Evolutionary conservation across 2,329 filamentous ascomycete genomes (phyloP).

Genomic region (Epichloe sylvatica): DNA sequence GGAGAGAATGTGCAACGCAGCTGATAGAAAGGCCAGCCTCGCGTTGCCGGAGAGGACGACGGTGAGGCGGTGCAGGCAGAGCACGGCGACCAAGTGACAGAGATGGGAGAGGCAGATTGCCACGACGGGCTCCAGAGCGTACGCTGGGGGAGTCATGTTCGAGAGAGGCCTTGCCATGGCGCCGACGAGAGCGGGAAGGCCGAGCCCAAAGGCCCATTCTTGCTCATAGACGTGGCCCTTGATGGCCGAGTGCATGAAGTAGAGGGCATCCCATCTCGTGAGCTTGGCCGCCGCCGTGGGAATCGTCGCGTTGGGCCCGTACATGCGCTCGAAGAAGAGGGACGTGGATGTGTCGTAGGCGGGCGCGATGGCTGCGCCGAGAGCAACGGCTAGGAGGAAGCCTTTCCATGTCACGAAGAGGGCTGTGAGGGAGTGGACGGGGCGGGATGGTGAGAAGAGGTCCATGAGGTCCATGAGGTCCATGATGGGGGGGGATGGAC

Average conservation of each 20-base stretch:
- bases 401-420: slow-evolving; percentile 53
- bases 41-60: slow-evolving; percentile 35
- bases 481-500: not conserved
- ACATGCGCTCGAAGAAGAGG: slow-evolving; percentile 24
- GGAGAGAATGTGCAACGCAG: slow-evolving; percentile 66
- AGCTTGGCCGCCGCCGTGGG: slow-evolving; percentile 40
- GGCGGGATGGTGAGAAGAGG: slow-evolving; percentile 1
- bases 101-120: slow-evolving; percentile 55
- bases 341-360: slow-evolving; percentile 70
- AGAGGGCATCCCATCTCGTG: slow-evolving; percentile 70
- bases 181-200: slow-evolving; percentile 30
- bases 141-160: slow-evolving; percentile 10
- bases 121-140: slow-evolving; percentile 30
- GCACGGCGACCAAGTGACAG: slow-evolving; percentile 63
- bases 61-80: slow-evolving; percentile 57
- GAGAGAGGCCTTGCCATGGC: slow-evolving; percentile 14
- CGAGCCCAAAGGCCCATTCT: slow-evolving; percentile 65
- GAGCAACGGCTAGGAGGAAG: slow-evolving; percentile 48
- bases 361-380: slow-evolving; percentile 36
- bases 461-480: not conserved
- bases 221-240: slow-evolving; percentile 62
- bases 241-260: slow-evolving; percentile 50
- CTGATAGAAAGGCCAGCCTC: slow-evolving; percentile 53
- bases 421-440: slow-evolving; percentile 8
- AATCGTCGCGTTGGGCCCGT: slow-evolving; percentile 24